phyloP scores from a whole-genome alignment of 2,329 filamentous ascomycete genomes.

The Clonostachys solani region DNA sequence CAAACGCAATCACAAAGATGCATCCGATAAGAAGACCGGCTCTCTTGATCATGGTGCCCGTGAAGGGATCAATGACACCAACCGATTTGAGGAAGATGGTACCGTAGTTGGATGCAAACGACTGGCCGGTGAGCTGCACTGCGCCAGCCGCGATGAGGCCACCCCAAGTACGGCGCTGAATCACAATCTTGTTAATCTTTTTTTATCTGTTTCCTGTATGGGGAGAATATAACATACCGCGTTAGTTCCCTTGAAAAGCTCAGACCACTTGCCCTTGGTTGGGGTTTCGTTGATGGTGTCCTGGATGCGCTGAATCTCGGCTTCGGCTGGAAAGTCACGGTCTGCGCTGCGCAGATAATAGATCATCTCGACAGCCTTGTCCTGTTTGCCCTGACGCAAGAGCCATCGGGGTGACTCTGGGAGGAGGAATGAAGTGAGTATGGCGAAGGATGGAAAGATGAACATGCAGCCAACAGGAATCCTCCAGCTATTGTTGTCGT shows the following conservation, averaged over 20 bases:
- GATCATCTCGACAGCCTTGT: conserved; percentile 6
- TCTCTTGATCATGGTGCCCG: conserved; percentile 13
- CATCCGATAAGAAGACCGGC: conserved; percentile 9
- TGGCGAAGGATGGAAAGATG: conserved; percentile 6
- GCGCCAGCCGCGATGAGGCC: neutral
- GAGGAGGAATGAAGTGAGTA: conserved; percentile 9
- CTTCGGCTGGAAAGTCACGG: conserved; percentile 7
- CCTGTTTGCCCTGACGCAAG: conserved; percentile 7
- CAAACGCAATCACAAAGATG: conserved; percentile 6
- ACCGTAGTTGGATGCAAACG: conserved; percentile 12
- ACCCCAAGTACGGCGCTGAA: neutral
- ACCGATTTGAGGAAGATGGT: conserved; percentile 11
- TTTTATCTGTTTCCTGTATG: conserved; percentile 8
- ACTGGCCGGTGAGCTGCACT: conserved; percentile 12
- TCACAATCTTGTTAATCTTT: neutral
- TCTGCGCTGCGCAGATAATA: conserved; percentile 6
- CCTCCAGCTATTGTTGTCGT: conserved; percentile 9
- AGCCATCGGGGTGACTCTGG: conserved; percentile 18
- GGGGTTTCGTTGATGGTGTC: conserved; percentile 10
- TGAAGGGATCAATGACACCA: conserved; percentile 16
- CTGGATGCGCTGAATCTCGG: conserved; percentile 7
- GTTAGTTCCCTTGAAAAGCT: conserved; percentile 6
- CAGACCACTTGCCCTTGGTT: conserved; percentile 2
- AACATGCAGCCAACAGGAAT: conserved; percentile 10
- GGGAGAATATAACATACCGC: conserved; percentile 3